phyloP scores from a whole-genome alignment of 352 stramenopile genomes.

The Phytophthora citrophthora region DNA sequence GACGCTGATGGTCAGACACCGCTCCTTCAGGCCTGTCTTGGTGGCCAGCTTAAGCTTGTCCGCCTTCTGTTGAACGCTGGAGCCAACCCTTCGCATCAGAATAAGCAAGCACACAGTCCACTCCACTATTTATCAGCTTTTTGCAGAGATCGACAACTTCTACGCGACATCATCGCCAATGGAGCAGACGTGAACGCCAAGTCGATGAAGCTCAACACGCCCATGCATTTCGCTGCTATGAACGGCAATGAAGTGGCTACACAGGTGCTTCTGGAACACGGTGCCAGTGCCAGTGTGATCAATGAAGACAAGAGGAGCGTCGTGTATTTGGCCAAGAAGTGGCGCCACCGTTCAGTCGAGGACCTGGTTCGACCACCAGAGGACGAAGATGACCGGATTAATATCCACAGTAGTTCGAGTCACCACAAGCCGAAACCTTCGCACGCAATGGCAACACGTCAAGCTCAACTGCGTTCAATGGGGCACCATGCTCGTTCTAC shows the following conservation, averaged over 20 bases:
- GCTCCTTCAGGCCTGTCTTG: constrained; percentile 63
- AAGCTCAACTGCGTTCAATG: constrained; percentile 28
- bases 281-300: constrained; percentile 65
- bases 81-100: constrained; percentile 70
- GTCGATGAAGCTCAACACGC: constrained; percentile 77
- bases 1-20: constrained; percentile 68
- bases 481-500: constrained; percentile 14
- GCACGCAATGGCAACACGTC: constrained; percentile 14
- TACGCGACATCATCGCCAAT: constrained; percentile 53
- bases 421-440: constrained; percentile 13
- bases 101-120: constrained; percentile 67
- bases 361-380: constrained; percentile 62
- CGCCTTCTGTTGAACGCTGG: constrained; percentile 49
- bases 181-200: constrained; percentile 74
- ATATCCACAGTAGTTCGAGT: constrained; percentile 11
- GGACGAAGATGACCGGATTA: constrained; percentile 20
- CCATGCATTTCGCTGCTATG: constrained; percentile 80
- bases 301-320: constrained; percentile 83
- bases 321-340: constrained; percentile 81
- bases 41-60: constrained; percentile 55
- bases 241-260: constrained; percentile 77
- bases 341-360: constrained; percentile 63
- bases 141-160: constrained; percentile 54
- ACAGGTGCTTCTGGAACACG: constrained; percentile 58
- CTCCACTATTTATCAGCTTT: constrained; percentile 75